phyloP scores from a whole-genome alignment of 768 basidiomycete genomes.

The Lanmaoa rubissima region DNA sequence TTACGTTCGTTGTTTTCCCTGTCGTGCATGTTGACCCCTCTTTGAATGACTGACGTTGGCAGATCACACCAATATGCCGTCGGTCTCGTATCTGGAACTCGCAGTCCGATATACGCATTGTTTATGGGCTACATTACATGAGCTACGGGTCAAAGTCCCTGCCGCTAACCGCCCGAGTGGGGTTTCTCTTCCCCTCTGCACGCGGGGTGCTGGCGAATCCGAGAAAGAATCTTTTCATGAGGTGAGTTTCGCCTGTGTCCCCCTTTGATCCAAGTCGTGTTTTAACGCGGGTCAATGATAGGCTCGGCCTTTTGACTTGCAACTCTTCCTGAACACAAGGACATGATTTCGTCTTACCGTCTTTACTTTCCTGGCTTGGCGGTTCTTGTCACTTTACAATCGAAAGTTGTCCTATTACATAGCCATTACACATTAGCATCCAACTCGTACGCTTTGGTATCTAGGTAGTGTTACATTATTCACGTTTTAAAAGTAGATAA shows the following conservation, averaged over 20 bases:
- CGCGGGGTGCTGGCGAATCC: constrained; percentile 21
- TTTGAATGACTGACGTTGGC: constrained; percentile 4
- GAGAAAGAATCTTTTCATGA: constrained; percentile 38
- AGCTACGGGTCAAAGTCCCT: constrained; percentile 45
- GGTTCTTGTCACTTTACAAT: not conserved
- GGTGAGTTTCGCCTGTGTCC: constrained; percentile 26
- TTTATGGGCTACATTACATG: constrained; percentile 57
- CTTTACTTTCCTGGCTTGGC: not conserved
- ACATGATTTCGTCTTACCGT: constrained; percentile 31
- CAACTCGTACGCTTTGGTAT: constrained; percentile 16
- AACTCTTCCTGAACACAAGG: constrained; percentile 49
- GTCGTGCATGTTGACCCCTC: not conserved
- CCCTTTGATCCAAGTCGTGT: not conserved
- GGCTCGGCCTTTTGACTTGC: constrained; percentile 55
- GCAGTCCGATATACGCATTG: constrained; percentile 62
- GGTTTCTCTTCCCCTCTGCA: constrained; percentile 42
- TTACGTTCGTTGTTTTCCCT: constrained; percentile 53
- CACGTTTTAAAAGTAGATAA: constrained; percentile 20
- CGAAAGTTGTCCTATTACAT: constrained; percentile 7
- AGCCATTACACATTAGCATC: constrained; percentile 14
- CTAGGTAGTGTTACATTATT: constrained; percentile 28
- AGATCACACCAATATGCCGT: constrained; percentile 53
- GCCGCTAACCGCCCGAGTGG: constrained; percentile 40
- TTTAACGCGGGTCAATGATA: constrained; percentile 15
- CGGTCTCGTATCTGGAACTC: constrained; percentile 63